Evolutionary conservation across 768 basidiomycete genomes (phyloP), one percentile per base, ranked within the genome.

Genomic region (Calocybe cyanea): DNA sequence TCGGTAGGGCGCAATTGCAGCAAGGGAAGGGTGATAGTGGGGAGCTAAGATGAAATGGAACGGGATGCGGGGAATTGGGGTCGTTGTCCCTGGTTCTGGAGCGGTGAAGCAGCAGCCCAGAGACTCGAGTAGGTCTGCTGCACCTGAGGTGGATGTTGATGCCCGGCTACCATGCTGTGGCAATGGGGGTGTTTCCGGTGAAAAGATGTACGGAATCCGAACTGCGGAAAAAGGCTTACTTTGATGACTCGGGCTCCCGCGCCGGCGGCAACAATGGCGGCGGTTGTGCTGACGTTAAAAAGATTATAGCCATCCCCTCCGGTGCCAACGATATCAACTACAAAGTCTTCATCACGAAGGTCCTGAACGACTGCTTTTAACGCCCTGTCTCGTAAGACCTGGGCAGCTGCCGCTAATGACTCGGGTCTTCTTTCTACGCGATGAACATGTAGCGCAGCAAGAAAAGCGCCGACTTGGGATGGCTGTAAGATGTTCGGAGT

Each of bases 231-330:
- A 40, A 44, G 30, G 42, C 30, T 49, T 58, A 90, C 93, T 74
- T 99, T 97, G 62, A 92, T 80, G 2, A 99, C 92, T 25, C 92
- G 76, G 0, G 90, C 90, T 4, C 95, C 95, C 6, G 93, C 89
- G 11, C 94, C 95, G 18, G 93, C 92, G 21, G 94, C 95, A 15
- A 97, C 89, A 50, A 99, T 78, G 0, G 80, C 94, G 2, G 95
- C 94, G 2, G 91, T 85, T 1, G 95, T 97, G 61, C 92, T 94
- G 42, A 97, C 94, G 61, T 98, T 97, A 77, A 93, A 97, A 0
- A 94, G 85, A 58, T 97, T 89, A 64, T 93, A 82, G 0, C 93
- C 93, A 65, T 97, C 96, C 6, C 96, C 95, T 9, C 95, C 92
- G 0, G 92, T 93, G 2, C 92, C 92, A 17, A 95, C 92, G 47